Evolutionary conservation across 345 rosid species (phyloP), one percentile per base, ranked within the genome.

Genomic region (Lumnitzera littorea): DNA sequence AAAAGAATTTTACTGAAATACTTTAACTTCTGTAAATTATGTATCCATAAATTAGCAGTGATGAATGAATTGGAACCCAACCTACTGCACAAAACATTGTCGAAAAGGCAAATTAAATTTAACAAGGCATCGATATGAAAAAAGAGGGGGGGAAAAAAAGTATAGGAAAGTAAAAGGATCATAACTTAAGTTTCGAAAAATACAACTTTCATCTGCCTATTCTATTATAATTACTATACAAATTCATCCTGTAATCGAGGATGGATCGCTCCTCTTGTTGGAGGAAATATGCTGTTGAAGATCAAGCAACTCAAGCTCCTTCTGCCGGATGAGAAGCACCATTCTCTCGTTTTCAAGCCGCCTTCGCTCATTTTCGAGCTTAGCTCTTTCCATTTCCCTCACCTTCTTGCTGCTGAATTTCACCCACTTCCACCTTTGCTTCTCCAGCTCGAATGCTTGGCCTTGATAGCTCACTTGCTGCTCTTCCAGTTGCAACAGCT

Each of bases 371-470:
- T 91, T 91, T 70, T 83, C 89, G 0, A 95, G 77, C 79, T 82
- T 91, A 24, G 83, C 78, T 36, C 72, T 88, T 76, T 95, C 99
- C 97, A 95, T 86, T 17, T 95, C 99, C 70, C 97, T 82, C 71
- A 88, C 99, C 62, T 95, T 95, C 81, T 85, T 88, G 58, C 88
- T 69, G 57, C 91, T 76, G 62, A 88, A 95, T 60, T 80, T 91
- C 66, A 91, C 70, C 99, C 99, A 95, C 68, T 95, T 95, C 49
- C 91, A 60, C 75, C 92, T 79, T 69, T 88, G 92, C 79, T 85
- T 95, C 82, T 95, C 99, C 6, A 95, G 82, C 75, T 86, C 88
- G 24, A 71, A 77, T 1, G 86, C 91, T 66, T 88, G 77, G 65
- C 58, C 64, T 58, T 77, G 86, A 62, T 79, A 86, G 67, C 70